These are phyloP conservation scores for Dactylonectria estremocensis DNA, from an alignment of 2,329 filamentous ascomycete genomes.

Conservation along the genomic window DNA sequence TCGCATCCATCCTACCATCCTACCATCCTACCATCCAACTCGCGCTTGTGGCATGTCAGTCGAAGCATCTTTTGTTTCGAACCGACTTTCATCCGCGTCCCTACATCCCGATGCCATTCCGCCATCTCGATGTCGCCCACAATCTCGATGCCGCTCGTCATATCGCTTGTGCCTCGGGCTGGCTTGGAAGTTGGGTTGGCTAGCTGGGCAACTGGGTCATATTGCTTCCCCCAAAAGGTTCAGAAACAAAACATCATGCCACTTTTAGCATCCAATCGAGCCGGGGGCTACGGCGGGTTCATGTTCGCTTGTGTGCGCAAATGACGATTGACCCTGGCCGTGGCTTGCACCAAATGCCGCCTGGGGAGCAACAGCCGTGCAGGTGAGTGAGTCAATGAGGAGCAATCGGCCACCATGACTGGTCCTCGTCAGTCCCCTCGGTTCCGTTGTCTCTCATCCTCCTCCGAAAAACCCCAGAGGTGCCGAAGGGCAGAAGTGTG, in stretches of 20 bases:
- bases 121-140: background rate
- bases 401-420: background rate
- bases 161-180: background rate
- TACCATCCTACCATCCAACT: too few species aligned
- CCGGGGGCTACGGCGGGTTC: background rate
- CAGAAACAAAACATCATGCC: conserved; percentile 11
- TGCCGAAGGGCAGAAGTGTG: background rate
- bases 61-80: background rate
- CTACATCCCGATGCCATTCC: too few species aligned
- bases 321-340: conserved; percentile 7
- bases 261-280: conserved; percentile 25
- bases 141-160: background rate
- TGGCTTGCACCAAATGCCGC: conserved; percentile 1
- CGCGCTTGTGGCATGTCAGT: too few species aligned
- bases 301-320: background rate
- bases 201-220: background rate
- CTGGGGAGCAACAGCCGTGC: background rate
- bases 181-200: too few species aligned
- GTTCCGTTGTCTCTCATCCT: background rate
- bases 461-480: background rate
- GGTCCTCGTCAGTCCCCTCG: background rate
- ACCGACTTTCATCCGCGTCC: background rate
- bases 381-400: background rate
- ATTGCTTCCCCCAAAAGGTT: background rate
- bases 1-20: too few species aligned